Evolutionary conservation across 352 stramenopile species (phyloP).

Genomic region (Stephanocyclus meneghinianus): DNA sequence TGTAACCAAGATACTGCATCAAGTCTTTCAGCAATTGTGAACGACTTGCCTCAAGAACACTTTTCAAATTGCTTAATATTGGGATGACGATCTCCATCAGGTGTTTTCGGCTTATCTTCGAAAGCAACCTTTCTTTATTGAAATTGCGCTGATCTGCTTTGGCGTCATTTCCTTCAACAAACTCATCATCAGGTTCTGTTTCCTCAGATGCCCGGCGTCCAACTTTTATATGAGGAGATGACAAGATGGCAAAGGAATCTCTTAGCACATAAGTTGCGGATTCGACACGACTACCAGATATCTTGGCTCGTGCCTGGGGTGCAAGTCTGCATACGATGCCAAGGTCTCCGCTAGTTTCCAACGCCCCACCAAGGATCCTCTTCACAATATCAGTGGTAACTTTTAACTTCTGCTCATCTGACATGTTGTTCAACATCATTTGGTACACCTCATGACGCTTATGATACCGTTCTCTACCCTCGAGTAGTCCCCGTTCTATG

Average conservation of each 20-base stretch:
- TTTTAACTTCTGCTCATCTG: constrained; percentile 93
- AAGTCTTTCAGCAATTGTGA: constrained; percentile 92
- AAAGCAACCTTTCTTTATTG: constrained; percentile 90
- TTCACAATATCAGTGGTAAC: constrained; percentile 93
- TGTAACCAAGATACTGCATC: constrained; percentile 91
- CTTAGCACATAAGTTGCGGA: constrained; percentile 82
- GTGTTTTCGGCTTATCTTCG: constrained; percentile 95
- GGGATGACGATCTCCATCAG: constrained; percentile 95
- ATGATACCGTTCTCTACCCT: constrained; percentile 43
- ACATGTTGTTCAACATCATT: constrained; percentile 92
- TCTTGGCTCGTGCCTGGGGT: constrained; percentile 11
- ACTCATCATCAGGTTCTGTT: constrained; percentile 77
- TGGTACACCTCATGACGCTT: constrained; percentile 90
- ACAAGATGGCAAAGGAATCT: constrained; percentile 84
- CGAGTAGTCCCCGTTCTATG: constrained; percentile 76
- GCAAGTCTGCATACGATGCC: constrained; percentile 53
- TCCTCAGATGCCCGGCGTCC: constrained; percentile 83
- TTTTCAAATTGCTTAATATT: constrained; percentile 94
- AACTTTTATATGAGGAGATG: constrained; percentile 88
- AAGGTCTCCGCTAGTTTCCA: constrained; percentile 73
- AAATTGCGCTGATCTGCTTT: constrained; percentile 75
- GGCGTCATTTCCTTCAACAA: constrained; percentile 55
- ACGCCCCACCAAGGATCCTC: constrained; percentile 90
- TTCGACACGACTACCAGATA: constrained; percentile 30
- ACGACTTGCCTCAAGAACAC: constrained; percentile 89